Percentiles rank a stretch among this genome's conserved stretches.
Conservation (phyloP, 1,284 basidiomycete genomes). For the Golubevia pallescens region DNA sequence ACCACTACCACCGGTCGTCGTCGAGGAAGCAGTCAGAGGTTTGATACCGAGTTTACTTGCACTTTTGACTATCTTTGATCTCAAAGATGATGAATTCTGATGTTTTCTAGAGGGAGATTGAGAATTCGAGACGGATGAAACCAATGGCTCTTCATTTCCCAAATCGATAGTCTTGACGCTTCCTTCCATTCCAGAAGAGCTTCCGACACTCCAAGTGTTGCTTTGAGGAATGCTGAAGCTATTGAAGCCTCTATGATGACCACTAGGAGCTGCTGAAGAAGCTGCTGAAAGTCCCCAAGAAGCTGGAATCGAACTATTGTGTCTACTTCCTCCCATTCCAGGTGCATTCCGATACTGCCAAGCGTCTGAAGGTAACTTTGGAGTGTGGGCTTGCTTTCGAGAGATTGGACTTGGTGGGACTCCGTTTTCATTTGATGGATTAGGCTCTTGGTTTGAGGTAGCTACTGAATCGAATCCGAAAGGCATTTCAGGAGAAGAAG, state of each 20-base stretch:
- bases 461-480: conserved; percentile 8
- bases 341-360: conserved; percentile 59
- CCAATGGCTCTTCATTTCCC: conserved; percentile 4
- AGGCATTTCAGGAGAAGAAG: neutral
- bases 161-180: conserved; percentile 1
- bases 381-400: conserved; percentile 18
- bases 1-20: neutral
- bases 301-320: conserved; percentile 9
- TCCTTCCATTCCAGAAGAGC: neutral
- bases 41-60: conserved; percentile 40
- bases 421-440: neutral
- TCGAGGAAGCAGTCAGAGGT: conserved; percentile 13
- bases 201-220: neutral
- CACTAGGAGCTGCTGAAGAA: neutral
- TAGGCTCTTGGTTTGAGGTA: neutral
- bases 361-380: conserved; percentile 33
- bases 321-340: conserved; percentile 25
- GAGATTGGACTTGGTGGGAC: neutral
- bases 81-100: conserved; percentile 20
- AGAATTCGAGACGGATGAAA: conserved; percentile 13
- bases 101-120: conserved; percentile 15
- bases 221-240: conserved; percentile 4
- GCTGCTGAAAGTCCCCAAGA: neutral
- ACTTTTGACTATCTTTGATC: conserved; percentile 42
- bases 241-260: neutral